phyloP scores from a whole-genome alignment of 345 rosid genomes.

The Corymbia maculata region DNA sequence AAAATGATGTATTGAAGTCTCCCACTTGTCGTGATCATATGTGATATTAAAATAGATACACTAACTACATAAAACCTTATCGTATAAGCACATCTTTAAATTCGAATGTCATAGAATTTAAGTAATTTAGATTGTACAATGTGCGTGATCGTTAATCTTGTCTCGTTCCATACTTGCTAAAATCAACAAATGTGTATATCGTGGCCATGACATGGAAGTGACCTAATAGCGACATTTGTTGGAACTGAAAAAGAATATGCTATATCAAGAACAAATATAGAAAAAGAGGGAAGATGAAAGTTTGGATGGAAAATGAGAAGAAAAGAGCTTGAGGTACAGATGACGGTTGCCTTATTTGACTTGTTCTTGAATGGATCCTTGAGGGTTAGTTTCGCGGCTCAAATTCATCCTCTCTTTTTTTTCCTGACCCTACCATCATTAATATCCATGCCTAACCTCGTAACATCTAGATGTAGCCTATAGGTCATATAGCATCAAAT shows the following conservation, averaged over 20 bases:
- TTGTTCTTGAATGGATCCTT: background rate
- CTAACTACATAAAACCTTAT: background rate
- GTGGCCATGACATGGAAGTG: background rate
- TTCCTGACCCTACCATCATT: background rate
- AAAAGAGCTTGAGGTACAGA: background rate
- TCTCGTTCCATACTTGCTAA: background rate
- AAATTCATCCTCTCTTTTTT: background rate
- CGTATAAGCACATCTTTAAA: background rate
- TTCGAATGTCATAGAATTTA: background rate
- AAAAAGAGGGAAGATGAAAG: background rate
- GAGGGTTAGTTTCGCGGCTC: background rate
- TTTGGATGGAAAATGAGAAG: background rate
- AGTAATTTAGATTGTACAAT: background rate
- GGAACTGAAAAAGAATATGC: background rate
- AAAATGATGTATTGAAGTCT: background rate
- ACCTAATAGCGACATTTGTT: rapidly evolving
- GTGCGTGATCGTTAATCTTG: background rate
- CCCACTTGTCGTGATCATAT: background rate
- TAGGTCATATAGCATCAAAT: background rate
- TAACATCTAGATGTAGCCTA: background rate
- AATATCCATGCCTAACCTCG: background rate
- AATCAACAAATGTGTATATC: background rate
- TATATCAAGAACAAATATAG: background rate
- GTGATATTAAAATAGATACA: background rate
- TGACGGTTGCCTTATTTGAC: background rate